A percentile compares a stretch with the other conserved stretches of the same genome.
Evolutionary conservation across 257 asterid genomes (phyloP).

Genomic region (Eucommia ulmoides): DNA sequence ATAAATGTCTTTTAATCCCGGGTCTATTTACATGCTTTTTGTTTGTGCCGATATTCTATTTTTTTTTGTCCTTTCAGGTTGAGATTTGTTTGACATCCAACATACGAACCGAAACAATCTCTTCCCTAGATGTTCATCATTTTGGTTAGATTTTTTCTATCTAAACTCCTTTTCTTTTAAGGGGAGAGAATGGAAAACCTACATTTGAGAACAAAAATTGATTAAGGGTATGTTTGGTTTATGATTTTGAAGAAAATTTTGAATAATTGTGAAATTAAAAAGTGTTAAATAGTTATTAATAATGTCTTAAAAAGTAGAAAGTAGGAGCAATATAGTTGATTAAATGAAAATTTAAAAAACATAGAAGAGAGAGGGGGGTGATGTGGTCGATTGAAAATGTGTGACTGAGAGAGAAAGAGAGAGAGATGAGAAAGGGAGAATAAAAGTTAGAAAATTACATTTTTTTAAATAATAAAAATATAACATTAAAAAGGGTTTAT

Average conservation of each 20-base stretch:
- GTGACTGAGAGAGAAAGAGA: too few relatives aligned
- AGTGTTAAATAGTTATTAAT: too few relatives aligned
- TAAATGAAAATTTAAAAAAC: too few relatives aligned
- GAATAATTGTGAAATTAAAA: too few relatives aligned
- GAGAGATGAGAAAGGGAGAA: too few relatives aligned
- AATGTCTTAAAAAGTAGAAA: too few relatives aligned
- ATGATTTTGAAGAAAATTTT: too few relatives aligned
- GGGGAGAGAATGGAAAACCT: not conserved
- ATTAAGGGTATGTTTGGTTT: not conserved
- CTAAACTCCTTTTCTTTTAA: not conserved
- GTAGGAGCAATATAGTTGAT: too few relatives aligned
- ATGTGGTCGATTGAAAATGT: too few relatives aligned
- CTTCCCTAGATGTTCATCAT: constrained; percentile 86
- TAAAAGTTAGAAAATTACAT: not conserved
- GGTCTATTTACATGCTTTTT: not conserved
- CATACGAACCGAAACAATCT: constrained; percentile 62
- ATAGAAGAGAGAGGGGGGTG: too few relatives aligned
- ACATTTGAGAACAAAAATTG: not conserved
- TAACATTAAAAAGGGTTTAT: too few relatives aligned
- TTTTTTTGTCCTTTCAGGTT: constrained; percentile 39
- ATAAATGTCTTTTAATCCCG: not conserved
- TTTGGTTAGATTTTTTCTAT: constrained; percentile 46
- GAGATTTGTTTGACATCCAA: constrained; percentile 96
- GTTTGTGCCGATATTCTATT: constrained; percentile 3
- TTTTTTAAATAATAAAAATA: too few relatives aligned